These are phyloP conservation scores for Lobosporangium transversale DNA, from an alignment of 192 early-diverging fungal genomes.

Conservation along the genomic window DNA sequence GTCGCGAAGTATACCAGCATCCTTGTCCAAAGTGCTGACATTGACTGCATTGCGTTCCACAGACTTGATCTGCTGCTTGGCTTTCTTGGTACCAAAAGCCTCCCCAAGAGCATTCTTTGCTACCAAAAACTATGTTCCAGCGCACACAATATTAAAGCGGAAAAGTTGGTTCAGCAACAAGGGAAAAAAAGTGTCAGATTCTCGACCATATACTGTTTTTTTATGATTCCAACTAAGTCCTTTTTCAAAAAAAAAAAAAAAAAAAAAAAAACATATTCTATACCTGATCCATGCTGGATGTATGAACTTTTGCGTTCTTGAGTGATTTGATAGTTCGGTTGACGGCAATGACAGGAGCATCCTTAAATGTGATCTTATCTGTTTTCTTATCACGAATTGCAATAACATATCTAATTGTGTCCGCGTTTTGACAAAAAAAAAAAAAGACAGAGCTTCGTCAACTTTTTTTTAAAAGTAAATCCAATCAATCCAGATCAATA, in stretches of 20 bases:
- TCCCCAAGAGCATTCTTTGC: conserved; percentile 87
- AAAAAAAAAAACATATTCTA: no score
- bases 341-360: conserved; percentile 73
- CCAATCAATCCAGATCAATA: no score
- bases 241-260: no score
- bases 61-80: conserved; percentile 80
- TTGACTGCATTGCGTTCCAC: conserved; percentile 90
- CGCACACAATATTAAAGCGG: no score
- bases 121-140: conserved; percentile 63
- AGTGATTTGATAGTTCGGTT: conserved; percentile 76
- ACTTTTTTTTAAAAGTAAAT: no score
- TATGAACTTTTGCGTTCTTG: conserved; percentile 41
- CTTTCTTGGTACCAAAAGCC: conserved; percentile 94
- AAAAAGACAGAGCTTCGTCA: no score
- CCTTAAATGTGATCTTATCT: conserved; percentile 74
- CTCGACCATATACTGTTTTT: neutral
- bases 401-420: conserved; percentile 72
- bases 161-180: no score
- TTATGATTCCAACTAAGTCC: no score
- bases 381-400: conserved; percentile 80
- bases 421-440: neutral
- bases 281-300: conserved; percentile 35
- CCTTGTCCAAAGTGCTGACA: conserved; percentile 69
- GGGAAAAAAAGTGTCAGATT: no score
- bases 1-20: conserved; percentile 71